Base-by-base conservation (phyloP, 805 yeast species). In the Yamadazyma olivae region DNA sequence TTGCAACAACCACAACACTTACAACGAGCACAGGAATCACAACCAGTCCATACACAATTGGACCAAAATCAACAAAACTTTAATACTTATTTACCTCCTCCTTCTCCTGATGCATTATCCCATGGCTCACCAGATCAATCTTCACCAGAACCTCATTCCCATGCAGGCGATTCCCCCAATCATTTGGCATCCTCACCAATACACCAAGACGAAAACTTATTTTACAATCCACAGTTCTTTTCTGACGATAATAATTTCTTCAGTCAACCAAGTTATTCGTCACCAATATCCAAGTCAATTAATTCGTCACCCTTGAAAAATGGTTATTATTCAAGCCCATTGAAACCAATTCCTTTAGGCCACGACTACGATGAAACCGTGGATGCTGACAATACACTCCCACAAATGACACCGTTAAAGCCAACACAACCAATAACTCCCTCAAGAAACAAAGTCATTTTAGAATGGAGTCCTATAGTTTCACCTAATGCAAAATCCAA, bases 381-480 rank as follows among this genome's bases (percentile, higher is more conserved):
- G 3, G 71, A 67, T 41, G 65, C 58, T 19, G 62, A 66, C 45
- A 64, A 59, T 23, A 67, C 73, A 12, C 56, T 66, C 6, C 48
- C 66, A 3, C 71, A 64, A 46, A 35, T 35, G 39, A 64, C 71
- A 3, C 73, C 72, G 3, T 48, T 64, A 27, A 62, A 60, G 36
- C 57, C 55, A 32, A 33, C 33, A 6, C 55, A 50, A 21, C 67
- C 67, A 7, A 55, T 52, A 27, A 63, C 70, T 4, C 70, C 70
- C 2, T 50, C 53, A 18, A 53, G 51, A n/a, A 61, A 55, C 36
- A 51, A 48, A 34, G 51, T 66, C 27, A 33, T 44, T 5, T 48
- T 64, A 31, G 71, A 68, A 45, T 68, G 74, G 74, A 62, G 70
- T 38, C 71, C 73, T 3, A 61, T 67, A 17, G 66, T 67, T 17